Base-by-base conservation (phyloP, 2,329 filamentous ascomycete genomes). In the Paecilomyces sp. region DNA sequence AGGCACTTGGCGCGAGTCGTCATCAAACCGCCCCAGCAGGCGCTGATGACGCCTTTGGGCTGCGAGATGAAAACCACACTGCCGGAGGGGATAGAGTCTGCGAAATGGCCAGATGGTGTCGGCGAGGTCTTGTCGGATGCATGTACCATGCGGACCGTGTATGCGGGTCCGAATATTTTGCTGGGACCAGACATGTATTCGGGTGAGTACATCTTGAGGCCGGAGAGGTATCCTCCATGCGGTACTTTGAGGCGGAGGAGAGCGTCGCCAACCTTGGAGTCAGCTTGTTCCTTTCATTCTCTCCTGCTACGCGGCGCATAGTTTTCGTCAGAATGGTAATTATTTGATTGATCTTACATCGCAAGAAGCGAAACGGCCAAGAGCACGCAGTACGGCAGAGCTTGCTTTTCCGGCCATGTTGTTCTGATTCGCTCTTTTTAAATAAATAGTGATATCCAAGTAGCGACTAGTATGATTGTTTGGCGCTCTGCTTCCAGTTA, bases 11-110 rank as follows among this genome's bases (percentile, higher is more conserved):
- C 71, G 2, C 73, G 63, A 5, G 70, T 72, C 33, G 68, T 71
- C 75, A 77, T 77, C 50, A 77, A 59, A 1, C 74, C 75, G 15
- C 75, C 75, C 67, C 69, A 77, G 59, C 72, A 74, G 5, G 74
- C 73, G 36, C 67, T 72, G 54, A 70, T 67, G 8, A 71, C 56
- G 1, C 64, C 67, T 55, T 67, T 68, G 0, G 75, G 75, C 57
- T 75, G 73, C 0, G 70, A 72, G 3, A 77, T 67, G 60, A 74
- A 76, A 8, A 77, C 70, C 2, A 77, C 70, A 31, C 66, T 68
- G 22, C 64, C 72, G 34, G 66, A 60, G 12, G 68, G 66, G 22
- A 73, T 73, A n/a, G 64, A 61, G 57, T 77, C 75, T 8, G 68
- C 74, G 52, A 74, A 75, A 58, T 76, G 74, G n/a, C 60, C 59